Conservation (phyloP, 108 stramenopile species). For the Cylindrotheca fusiformis region DNA sequence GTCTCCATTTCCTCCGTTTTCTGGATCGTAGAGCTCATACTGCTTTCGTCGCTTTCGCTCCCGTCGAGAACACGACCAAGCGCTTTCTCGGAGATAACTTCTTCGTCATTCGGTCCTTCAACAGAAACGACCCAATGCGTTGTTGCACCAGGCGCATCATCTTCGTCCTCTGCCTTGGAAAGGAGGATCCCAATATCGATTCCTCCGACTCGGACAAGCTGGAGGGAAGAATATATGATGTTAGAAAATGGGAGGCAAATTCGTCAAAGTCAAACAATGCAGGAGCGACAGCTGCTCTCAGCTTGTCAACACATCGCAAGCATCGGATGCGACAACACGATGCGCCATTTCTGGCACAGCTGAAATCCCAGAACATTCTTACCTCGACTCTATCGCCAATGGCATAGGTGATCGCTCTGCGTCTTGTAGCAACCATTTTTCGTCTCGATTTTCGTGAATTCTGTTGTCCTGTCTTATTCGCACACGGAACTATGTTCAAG, state of each 20-base stretch:
- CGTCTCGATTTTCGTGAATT: too few species aligned
- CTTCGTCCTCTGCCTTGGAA: slow-evolving; percentile 15
- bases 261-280: neutral
- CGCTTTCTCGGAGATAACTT: slow-evolving; percentile 18
- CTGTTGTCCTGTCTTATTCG: too few species aligned
- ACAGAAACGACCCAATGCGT: slow-evolving; percentile 25
- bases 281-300: neutral
- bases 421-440: slow-evolving; percentile 28
- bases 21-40: slow-evolving; percentile 10
- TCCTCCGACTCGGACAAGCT: slow-evolving; percentile 24
- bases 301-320: neutral
- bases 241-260: neutral
- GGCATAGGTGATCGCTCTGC: slow-evolving; percentile 15
- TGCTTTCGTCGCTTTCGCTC: slow-evolving; percentile 6
- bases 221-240: neutral
- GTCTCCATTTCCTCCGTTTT: neutral
- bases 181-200: slow-evolving; percentile 19
- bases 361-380: slow-evolving; percentile 10
- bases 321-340: neutral
- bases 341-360: neutral
- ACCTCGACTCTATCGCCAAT: slow-evolving; percentile 30
- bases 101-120: slow-evolving; percentile 19
- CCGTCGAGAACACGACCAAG: slow-evolving; percentile 18
- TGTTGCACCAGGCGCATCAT: neutral
- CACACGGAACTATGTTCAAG: too few species aligned